Evolutionary conservation across 2,329 filamentous ascomycete species (phyloP).

Genomic region (Hymenoscyphus fructigenus): DNA sequence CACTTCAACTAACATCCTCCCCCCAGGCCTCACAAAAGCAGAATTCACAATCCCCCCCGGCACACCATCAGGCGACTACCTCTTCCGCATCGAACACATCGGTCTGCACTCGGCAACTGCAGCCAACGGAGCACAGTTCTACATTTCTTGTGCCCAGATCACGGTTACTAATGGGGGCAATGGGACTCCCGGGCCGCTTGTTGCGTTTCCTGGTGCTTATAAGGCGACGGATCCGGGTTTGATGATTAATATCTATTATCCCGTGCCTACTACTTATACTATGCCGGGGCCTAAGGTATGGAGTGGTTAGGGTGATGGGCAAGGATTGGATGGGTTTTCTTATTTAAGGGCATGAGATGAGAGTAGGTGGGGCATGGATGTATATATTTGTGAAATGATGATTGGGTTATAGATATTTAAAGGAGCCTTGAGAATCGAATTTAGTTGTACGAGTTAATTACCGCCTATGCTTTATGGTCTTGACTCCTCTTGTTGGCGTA

Average conservation of each 20-base stretch:
- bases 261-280: conserved; percentile 33
- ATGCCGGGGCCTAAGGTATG: conserved; percentile 31
- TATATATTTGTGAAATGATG: too few relatives aligned
- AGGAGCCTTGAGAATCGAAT: too few relatives aligned
- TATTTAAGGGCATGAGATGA: not conserved
- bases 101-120: conserved; percentile 21
- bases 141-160: conserved; percentile 41
- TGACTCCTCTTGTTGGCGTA: too few relatives aligned
- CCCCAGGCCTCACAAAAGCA: conserved; percentile 19
- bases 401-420: too few relatives aligned
- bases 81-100: conserved; percentile 37
- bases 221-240: conserved; percentile 35
- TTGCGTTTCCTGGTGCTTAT: conserved; percentile 39
- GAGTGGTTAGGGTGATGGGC: conserved; percentile 14
- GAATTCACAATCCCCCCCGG: conserved; percentile 35
- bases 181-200: conserved; percentile 36
- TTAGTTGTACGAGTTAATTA: too few relatives aligned
- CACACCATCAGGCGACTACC: conserved; percentile 31
- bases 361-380: not conserved
- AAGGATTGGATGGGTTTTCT: not conserved
- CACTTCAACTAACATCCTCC: not conserved
- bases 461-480: too few relatives aligned
- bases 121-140: conserved; percentile 22
- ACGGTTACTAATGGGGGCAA: conserved; percentile 41
- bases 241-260: conserved; percentile 38